Evolutionary conservation across 441 rosid genomes (phyloP), one percentile per base, ranked within the genome.

Genomic region (Melastoma candidum): DNA sequence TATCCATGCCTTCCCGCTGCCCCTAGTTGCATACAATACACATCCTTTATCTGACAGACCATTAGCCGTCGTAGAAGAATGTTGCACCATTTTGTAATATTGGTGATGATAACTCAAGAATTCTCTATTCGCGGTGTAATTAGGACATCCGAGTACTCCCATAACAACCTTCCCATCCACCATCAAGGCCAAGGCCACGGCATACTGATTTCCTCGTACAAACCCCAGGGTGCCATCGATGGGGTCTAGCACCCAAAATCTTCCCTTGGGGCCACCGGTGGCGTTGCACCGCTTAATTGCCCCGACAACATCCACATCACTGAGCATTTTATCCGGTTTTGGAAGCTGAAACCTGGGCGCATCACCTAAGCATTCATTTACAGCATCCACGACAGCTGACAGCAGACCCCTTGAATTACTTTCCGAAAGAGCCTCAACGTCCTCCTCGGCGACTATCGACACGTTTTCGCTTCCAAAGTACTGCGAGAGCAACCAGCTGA

Each of bases 141-240:
- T 87, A 29, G 97, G 97, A 70, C 95, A 90, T 14, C 95, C 97
- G 47, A 90, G 87, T 48, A 87, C 94, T 11, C 97, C 97, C 49
- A 90, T 46, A 14, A 84, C 77, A 32, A 80, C 77, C 66, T 83
- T 61, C 54, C 97, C 90, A 2, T 81, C 72, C 74, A 84, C 95
- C 2, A 90, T 81, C 78, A 90, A 69, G 52, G 90, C 87, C 47
- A 90, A 58, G 11, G 96, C 95, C 26, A 87, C 82, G 49, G 97
- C 97, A 61, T 90, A 90, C 67, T 90, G 97, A 67, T 87, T 90
- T 27, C 92, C 95, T 22, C 96, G 89, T 13, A 90, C 80, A 67
- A 90, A 90, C 24, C 96, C 96, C 59, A 90, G 74, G 12, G 97
- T 90, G 46, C 97, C 97, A 49, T 87, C 97, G 7, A 90, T 92